These are phyloP conservation scores for Mucor plumbeus DNA, from an alignment of 371 early-diverging fungal genomes.

Conservation along the genomic window DNA sequence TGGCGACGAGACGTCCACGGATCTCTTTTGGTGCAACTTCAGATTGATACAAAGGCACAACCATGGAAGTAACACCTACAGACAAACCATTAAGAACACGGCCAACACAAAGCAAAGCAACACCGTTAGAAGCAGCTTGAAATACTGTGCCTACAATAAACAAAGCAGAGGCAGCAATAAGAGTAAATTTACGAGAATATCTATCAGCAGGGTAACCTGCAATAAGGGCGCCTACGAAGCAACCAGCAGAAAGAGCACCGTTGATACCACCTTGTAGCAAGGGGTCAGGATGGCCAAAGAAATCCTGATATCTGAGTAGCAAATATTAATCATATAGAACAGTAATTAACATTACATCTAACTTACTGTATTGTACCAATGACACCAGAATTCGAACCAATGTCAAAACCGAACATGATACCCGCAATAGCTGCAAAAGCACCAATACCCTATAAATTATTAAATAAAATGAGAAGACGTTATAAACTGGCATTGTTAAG, in stretches of 20 bases:
- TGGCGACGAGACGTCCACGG: conserved; percentile 58
- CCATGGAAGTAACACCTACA: conserved; percentile 51
- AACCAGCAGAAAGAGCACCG: conserved; percentile 49
- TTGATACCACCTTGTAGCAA: conserved; percentile 70
- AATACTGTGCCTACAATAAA: conserved; percentile 47
- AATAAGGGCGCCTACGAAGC: conserved; percentile 38
- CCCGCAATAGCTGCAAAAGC: conserved; percentile 64
- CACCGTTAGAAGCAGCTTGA: conserved; percentile 42
- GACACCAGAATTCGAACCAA: conserved; percentile 63
- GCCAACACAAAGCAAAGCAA: conserved; percentile 44
- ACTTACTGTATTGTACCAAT: conserved; percentile 58
- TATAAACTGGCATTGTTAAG: neutral
- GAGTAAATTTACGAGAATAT: conserved; percentile 46
- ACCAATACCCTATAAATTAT: conserved; percentile 48
- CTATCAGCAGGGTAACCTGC: conserved; percentile 57
- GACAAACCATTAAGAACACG: conserved; percentile 50
- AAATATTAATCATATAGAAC: neutral
- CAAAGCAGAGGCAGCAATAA: conserved; percentile 38
- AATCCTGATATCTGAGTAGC: conserved; percentile 55
- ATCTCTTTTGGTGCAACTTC: conserved; percentile 77
- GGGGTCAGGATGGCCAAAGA: conserved; percentile 56
- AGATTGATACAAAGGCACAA: conserved; percentile 52
- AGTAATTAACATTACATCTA: neutral
- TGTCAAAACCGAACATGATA: conserved; percentile 69
- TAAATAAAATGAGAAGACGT: neutral